These are phyloP conservation scores for Rhodocollybia butyracea DNA, from an alignment of 768 basidiomycete genomes.

Conservation along the genomic window DNA sequence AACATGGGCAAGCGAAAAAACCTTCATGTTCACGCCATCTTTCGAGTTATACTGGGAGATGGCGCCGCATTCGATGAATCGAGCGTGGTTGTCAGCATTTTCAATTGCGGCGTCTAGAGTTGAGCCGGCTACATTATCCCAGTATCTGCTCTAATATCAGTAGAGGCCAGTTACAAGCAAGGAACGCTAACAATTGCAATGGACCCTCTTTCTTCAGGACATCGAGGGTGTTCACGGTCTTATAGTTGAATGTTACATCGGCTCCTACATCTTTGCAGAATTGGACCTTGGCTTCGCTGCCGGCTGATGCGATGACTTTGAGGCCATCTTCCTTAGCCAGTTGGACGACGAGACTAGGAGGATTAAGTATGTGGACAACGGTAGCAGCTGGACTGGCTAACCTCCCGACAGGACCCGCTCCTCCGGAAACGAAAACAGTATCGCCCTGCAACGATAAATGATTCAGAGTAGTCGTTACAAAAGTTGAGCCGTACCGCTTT, in stretches of 20 bases:
- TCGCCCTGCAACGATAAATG: constrained; percentile 28
- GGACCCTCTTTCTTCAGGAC: constrained; percentile 54
- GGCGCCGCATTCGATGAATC: constrained; percentile 39
- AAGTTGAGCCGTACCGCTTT: constrained; percentile 9
- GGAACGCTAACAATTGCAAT: constrained; percentile 34
- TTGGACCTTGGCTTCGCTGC: constrained; percentile 70
- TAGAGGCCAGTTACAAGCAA: background rate
- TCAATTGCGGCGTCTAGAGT: constrained; percentile 54
- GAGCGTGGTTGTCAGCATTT: constrained; percentile 37
- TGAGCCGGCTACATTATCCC: constrained; percentile 62
- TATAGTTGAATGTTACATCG: constrained; percentile 74
- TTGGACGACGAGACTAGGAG: constrained; percentile 34
- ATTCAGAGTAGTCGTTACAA: background rate
- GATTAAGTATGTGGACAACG: background rate
- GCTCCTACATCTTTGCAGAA: constrained; percentile 61
- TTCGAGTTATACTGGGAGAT: constrained; percentile 4
- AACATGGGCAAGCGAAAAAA: background rate
- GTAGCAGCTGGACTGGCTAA: constrained; percentile 24
- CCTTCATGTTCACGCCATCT: constrained; percentile 7
- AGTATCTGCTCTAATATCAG: constrained; percentile 30
- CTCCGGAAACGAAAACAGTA: constrained; percentile 37
- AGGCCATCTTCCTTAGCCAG: constrained; percentile 48
- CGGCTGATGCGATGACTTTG: constrained; percentile 70
- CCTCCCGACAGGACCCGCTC: constrained; percentile 58
- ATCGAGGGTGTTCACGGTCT: constrained; percentile 50